Evolutionary conservation across 2,329 filamentous ascomycete species (phyloP).

Genomic region (Escovopsis sp.): DNA sequence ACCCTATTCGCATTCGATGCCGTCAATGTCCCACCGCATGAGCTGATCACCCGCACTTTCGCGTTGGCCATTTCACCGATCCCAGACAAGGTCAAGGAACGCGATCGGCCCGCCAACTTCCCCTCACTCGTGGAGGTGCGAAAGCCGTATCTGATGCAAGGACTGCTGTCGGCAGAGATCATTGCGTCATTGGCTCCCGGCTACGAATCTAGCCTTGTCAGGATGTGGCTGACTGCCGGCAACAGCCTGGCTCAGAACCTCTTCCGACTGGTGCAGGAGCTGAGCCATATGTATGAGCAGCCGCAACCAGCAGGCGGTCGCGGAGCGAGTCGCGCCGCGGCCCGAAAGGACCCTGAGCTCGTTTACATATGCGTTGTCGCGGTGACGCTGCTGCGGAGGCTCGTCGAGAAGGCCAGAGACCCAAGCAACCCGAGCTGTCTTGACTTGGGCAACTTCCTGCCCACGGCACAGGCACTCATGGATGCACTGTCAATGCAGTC

Average conservation of each 20-base stretch:
- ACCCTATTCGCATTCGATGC: constrained; percentile 65
- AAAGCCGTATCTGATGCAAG: constrained; percentile 85
- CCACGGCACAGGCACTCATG: constrained; percentile 52
- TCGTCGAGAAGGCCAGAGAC: constrained; percentile 54
- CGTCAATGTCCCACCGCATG: constrained; percentile 47
- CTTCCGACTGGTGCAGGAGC: constrained; percentile 56
- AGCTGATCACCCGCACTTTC: constrained; percentile 77
- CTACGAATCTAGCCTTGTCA: constrained; percentile 58
- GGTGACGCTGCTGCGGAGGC: constrained; percentile 49
- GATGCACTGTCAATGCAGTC: constrained; percentile 51
- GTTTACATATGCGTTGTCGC: constrained; percentile 54
- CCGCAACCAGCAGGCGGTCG: constrained; percentile 19
- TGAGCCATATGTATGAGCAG: constrained; percentile 49
- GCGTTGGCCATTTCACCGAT: constrained; percentile 73
- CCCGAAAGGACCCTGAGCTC: constrained; percentile 34
- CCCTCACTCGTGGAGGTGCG: constrained; percentile 62
- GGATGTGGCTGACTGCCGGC: constrained; percentile 66
- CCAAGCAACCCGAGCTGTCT: constrained; percentile 33
- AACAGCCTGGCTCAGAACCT: constrained; percentile 76
- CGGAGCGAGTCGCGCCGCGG: constrained; percentile 18
- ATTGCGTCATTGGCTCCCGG: constrained; percentile 59
- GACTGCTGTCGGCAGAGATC: constrained; percentile 79
- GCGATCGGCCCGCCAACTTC: constrained; percentile 43
- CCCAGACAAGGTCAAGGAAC: constrained; percentile 45
- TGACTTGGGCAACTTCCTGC: constrained; percentile 47